A percentile compares a stretch with the other conserved stretches of the same genome.
These are phyloP conservation scores for Quercus suber DNA, from an alignment of 306 rosid genomes.

Conservation along the genomic window DNA sequence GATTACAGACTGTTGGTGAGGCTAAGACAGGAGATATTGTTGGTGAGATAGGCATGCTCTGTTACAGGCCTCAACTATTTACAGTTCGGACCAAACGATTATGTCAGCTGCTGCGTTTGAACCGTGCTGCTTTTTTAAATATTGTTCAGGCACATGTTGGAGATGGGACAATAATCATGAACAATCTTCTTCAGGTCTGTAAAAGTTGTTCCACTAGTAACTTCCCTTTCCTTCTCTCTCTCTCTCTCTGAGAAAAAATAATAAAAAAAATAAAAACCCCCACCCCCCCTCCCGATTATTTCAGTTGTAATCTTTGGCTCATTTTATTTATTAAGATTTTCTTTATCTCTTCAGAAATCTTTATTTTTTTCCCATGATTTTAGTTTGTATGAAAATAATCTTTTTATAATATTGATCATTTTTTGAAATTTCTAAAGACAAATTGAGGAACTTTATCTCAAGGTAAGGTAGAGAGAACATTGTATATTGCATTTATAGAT, in stretches of 20 bases:
- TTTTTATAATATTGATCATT: not conserved
- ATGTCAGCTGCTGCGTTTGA: conserved; percentile 69
- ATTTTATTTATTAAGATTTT: not conserved
- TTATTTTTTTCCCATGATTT: not conserved
- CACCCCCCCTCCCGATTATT: no score
- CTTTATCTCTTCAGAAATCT: not conserved
- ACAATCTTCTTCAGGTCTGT: conserved; percentile 60
- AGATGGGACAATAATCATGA: conserved; percentile 65
- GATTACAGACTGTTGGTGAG: conserved; percentile 56
- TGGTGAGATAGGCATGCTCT: conserved; percentile 77
- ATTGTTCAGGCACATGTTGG: conserved; percentile 62
- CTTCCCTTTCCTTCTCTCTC: not conserved
- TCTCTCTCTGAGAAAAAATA: no score
- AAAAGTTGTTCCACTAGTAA: not conserved
- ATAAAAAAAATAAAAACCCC: no score
- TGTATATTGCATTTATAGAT: no score
- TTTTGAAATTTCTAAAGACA: not conserved
- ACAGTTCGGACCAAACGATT: conserved; percentile 69
- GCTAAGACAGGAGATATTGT: conserved; percentile 45
- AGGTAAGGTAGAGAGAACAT: no score
- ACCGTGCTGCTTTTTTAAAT: conserved; percentile 53
- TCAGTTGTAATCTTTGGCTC: not conserved
- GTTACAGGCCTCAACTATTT: conserved; percentile 71
- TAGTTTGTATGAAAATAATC: no score
- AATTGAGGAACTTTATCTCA: no score